Evolutionary conservation across 106 monocot genomes (phyloP), one percentile per base, ranked within the genome.

Genomic region (Phalaenopsis aphrodite): DNA sequence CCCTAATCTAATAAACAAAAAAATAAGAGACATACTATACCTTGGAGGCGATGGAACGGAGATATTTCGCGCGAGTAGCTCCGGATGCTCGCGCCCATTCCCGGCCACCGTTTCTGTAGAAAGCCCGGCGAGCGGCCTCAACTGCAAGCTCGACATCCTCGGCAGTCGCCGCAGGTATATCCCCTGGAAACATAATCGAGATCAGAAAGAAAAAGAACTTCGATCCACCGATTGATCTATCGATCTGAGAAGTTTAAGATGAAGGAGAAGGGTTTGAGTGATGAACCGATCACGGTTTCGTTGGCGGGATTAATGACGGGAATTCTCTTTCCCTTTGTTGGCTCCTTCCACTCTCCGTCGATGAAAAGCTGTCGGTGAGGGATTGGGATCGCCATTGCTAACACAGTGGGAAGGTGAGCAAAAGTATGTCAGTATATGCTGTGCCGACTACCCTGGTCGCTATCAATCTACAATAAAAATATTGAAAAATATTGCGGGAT

Each of bases 101-200:
- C 75, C 56, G 86, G n/a, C 99, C 99, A 37, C 82, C 79, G 77
- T 99, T 91, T 84, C 93, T 89, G 30, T 43, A 55, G 71, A 99
- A 83, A 30, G 99, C 99, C 72, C 71, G 85, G 71, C 95, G 82
- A 24, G 99, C 99, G 8, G 99, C 99, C 30, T 75, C 87, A 78
- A 99, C 95, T n/a, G 99, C 99, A 36, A 90, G 58, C 8, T 95
- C 92, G 39, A 99, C 92, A 74, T 99, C 99, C 91, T 99, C 99
- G 56, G 82, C 83, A 7, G 99, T 99, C 55, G 81, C 99, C 42
- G 99, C 91, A 24, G 99, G 95, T 61, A 99, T 85, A 41, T 95
- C 99, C 0, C 99, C 97, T 98, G 74, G 0, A 68, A 47, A 49
- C 17, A 49, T 19, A 72, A 72, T 8, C 72, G 37, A 80, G 39